A percentile compares a stretch with the other conserved stretches of the same genome.
These are phyloP conservation scores for Fistulinella staudtii DNA, from an alignment of 1,284 basidiomycete species.

Conservation along the genomic window DNA sequence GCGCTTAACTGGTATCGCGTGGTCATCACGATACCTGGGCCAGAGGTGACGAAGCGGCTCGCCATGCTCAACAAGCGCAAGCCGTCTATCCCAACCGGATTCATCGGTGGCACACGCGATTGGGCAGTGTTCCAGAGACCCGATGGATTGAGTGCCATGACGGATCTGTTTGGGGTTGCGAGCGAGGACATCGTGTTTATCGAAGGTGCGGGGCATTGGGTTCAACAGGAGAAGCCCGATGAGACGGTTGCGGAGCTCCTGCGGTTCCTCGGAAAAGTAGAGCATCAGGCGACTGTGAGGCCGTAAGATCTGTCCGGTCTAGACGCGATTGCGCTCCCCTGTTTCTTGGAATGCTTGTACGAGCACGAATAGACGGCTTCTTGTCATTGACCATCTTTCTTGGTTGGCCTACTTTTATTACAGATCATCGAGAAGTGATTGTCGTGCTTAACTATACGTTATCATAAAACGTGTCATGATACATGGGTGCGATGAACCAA, in stretches of 20 bases:
- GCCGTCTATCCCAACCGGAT: conserved; percentile 51
- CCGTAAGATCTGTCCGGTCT: not conserved
- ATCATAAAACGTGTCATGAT: conserved; percentile 23
- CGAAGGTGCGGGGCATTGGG: conserved; percentile 61
- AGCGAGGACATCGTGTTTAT: conserved; percentile 50
- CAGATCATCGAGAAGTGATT: conserved; percentile 7
- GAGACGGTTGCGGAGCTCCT: conserved; percentile 20
- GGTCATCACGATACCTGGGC: conserved; percentile 29
- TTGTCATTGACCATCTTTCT: no score
- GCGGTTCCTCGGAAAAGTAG: conserved; percentile 18
- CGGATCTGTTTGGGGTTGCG: conserved; percentile 24
- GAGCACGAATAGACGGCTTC: no score
- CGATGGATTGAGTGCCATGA: conserved; percentile 46
- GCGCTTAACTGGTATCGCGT: conserved; percentile 54
- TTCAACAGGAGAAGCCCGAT: conserved; percentile 50
- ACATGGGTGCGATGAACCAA: conserved; percentile 20
- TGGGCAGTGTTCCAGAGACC: conserved; percentile 59
- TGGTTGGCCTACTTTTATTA: conserved; percentile 12
- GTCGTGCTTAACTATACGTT: conserved; percentile 18
- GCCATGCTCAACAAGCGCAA: conserved; percentile 27
- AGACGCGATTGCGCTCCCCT: no score
- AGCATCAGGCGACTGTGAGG: not conserved
- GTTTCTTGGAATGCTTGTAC: no score
- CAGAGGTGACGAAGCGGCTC: conserved; percentile 14
- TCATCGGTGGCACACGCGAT: conserved; percentile 50